Evolutionary conservation across 805 yeast species (phyloP), one percentile per base, ranked within the genome.

Genomic region (Grigorovia yakushimaensis): DNA sequence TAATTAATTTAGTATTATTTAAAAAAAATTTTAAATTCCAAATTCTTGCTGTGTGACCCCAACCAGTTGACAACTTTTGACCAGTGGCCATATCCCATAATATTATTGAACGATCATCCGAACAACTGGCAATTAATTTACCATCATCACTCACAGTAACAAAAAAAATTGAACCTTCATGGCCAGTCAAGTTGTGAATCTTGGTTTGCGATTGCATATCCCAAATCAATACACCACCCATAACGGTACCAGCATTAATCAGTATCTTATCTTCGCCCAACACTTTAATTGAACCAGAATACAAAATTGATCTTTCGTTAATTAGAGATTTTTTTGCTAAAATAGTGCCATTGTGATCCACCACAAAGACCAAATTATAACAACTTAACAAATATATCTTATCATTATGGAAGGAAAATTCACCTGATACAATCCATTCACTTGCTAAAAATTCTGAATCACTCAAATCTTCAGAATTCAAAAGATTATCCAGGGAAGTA

Each of bases 31-130:
- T 72, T 41, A 91, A 68, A 40, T 77, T 75, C 98, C 98, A 93
- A 39, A 93, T 89, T 60, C 98, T 76, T 0, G 98, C 91, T 1
- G 84, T 82, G 61, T 93, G 98, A 13, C 98, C 98, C 97, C 97
- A 93, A 0, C 96, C 97, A 23, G 81, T 77, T 1, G 91, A 84
- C 38, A 84, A 54, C 33, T 79, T 65, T 10, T 66, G 55, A 1
- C 94, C 91, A 1, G 76, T 59, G 6, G 57, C 57, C 51, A 82
- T 67, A 55, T 78, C 78, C 82, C 88, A 88, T 5, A 91, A 61
- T 48, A 81, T 82, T 47, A 93, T 79, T 0, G 96, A 85, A 51
- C 98, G 73, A 60, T 91, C 98, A 64, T 93, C 98, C 0, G 98
- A 91, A 61, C 98, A 93, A 43, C 91, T 81, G 1, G 82, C 79